Conservation (phyloP, 1,139 yeast species). For the Yueomyces sp. region DNA sequence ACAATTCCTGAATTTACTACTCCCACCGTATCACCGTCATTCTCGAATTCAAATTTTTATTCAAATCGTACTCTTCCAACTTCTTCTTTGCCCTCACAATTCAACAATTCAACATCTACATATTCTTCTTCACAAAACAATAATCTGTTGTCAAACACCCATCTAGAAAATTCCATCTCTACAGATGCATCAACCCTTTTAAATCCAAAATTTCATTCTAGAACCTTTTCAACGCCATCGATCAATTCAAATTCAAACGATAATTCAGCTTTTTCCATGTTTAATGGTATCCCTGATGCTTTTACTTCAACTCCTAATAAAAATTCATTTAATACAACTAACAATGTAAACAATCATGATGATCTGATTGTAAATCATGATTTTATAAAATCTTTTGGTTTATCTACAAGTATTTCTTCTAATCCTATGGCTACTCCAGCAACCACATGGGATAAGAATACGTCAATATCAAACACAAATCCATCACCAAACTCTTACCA, state of each 20-base stretch:
- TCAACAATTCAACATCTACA: background rate
- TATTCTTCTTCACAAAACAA: background rate
- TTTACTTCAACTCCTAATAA: background rate
- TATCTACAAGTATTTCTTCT: conserved; percentile 3
- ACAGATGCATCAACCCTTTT: background rate
- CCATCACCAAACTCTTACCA: background rate
- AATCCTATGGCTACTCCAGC: conserved; percentile 2
- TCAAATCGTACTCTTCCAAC: background rate
- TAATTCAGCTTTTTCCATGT: background rate
- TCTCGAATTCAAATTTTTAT: background rate
- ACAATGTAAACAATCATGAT: conserved; percentile 11
- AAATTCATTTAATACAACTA: conserved; percentile 5
- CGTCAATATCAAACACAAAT: background rate
- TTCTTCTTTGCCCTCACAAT: background rate
- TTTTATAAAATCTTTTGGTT: conserved; percentile 3
- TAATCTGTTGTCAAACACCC: background rate
- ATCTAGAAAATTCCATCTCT: background rate
- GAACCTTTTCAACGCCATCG: background rate
- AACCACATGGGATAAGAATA: background rate
- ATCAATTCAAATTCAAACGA: background rate
- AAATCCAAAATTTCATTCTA: background rate
- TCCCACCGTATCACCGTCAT: background rate
- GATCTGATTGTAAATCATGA: conserved; percentile 4
- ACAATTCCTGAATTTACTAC: background rate
- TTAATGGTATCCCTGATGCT: no score